Percentiles rank a stretch among this genome's conserved stretches.
Conservation (phyloP, 345 rosid species). For the Triadica sebifera region DNA sequence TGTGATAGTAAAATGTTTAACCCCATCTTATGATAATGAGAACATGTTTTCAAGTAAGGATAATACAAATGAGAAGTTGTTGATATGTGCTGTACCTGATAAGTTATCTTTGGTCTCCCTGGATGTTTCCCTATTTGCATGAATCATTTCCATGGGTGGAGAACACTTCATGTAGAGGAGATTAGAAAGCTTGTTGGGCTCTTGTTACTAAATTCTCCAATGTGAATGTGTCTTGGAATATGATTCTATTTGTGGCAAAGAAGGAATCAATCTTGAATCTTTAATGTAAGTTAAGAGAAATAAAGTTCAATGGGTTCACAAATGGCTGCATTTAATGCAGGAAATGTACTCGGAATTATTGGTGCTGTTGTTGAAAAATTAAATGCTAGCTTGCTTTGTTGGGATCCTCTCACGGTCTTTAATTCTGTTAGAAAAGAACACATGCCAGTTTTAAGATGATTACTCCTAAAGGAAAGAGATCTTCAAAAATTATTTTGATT, state of each 20-base stretch:
- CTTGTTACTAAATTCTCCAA: not conserved
- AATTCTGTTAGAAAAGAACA: not conserved
- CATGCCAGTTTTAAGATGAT: not conserved
- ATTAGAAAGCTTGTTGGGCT: not conserved
- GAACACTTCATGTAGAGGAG: not conserved
- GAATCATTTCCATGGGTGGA: not conserved
- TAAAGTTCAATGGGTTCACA: not conserved
- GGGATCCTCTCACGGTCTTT: not conserved
- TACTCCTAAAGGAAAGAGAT: not conserved
- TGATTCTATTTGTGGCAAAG: not conserved
- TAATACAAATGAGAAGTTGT: not conserved
- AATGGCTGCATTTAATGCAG: too few relatives aligned
- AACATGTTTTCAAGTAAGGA: not conserved
- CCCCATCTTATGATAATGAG: not conserved
- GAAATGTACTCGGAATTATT: not conserved
- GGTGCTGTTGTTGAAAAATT: not conserved
- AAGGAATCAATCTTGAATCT: not conserved
- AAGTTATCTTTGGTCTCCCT: not conserved
- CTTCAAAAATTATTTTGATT: not conserved
- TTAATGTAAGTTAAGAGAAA: not conserved
- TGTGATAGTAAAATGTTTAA: not conserved
- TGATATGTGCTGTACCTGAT: not conserved
- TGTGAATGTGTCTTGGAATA: not conserved
- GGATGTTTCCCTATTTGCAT: not conserved
- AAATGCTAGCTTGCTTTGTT: not conserved